Conservation (phyloP, 805 yeast genomes). For the Dipodascopsis tothii region DNA sequence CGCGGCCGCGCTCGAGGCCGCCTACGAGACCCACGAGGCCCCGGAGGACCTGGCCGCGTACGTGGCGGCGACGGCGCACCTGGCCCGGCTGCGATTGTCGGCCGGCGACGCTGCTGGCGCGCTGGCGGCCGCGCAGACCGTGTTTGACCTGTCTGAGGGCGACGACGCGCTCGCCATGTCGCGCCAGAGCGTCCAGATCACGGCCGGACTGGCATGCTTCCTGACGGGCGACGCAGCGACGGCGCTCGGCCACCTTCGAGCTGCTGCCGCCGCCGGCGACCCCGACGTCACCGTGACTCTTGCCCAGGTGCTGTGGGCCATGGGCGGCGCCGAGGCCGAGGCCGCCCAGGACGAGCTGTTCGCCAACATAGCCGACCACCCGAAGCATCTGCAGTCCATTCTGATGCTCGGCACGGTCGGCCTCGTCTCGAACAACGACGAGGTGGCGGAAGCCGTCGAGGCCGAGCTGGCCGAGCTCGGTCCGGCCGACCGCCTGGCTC, state of each 20-base stretch:
- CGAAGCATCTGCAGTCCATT: slow-evolving; percentile 59
- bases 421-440: slow-evolving; percentile 50
- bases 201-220: slow-evolving; percentile 64
- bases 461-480: slow-evolving; percentile 49
- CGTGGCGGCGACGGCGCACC: slow-evolving; percentile 57
- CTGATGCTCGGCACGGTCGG: slow-evolving; percentile 75
- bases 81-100: slow-evolving; percentile 67
- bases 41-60: slow-evolving; percentile 42
- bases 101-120: slow-evolving; percentile 48
- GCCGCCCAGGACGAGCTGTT: slow-evolving; percentile 79
- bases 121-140: slow-evolving; percentile 46
- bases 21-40: slow-evolving; percentile 51
- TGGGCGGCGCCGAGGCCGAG: slow-evolving; percentile 65
- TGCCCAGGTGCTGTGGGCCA: slow-evolving; percentile 72
- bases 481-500: neutral
- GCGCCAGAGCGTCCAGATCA: slow-evolving; percentile 51
- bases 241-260: slow-evolving; percentile 60
- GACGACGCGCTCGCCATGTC: slow-evolving; percentile 20
- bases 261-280: slow-evolving; percentile 52
- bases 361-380: slow-evolving; percentile 52
- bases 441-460: slow-evolving; percentile 51
- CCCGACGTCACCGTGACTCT: slow-evolving; percentile 63
- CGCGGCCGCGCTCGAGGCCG: slow-evolving; percentile 43
- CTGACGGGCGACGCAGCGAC: slow-evolving; percentile 55
- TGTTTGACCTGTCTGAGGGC: slow-evolving; percentile 32